Evolutionary conservation across 352 stramenopile species (phyloP), one percentile per base, ranked within the genome.

Genomic region (Elongisporangium senticosum): DNA sequence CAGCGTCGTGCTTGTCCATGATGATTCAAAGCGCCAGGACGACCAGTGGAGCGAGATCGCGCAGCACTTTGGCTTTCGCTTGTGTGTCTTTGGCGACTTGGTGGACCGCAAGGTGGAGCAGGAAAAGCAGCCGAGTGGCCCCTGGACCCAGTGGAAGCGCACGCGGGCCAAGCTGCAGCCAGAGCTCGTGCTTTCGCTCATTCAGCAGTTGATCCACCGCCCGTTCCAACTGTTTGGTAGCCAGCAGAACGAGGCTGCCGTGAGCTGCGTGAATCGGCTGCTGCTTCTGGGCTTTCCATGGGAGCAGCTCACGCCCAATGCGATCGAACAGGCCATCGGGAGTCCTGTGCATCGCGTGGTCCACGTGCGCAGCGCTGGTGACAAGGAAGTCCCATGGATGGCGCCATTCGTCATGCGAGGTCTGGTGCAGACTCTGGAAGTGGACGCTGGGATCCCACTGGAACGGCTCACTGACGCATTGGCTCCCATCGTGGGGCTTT

Each of bases 221-320:
- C 33, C 33, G 13, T 43, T 17, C 33, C 33, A 43, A 43, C 33
- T 43, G 10, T 43, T 43, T 43, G 33, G 33, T 1, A 17, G 17
- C 33, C 33, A 43, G 33, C 5, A 43, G 33, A 10, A 43, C 7
- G 33, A 43, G 0, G 11, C 8, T 43, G 33, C 2, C 3, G 33
- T 43, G 33, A 53, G 14, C 8, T 40, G 49, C 21, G 47, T 51
- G 0, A 73, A 81, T 39, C 74, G 75, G 22, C 75, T 83, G 49
- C 21, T 87, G 19, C n/a, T 87, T 10, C 21, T 67, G 5, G 75
- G 67, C 0, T 87, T 87, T 15, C 71, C 73, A 17, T 77, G 71
- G 68, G 52, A 47, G 2, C 21, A 72, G 4, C 57, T 78, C 0
- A 56, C 61, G 23, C 52, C 61, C 39, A 50, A 23, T 1, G 66